Conservation (phyloP, 2,329 filamentous ascomycete genomes). For the Ophiocordyceps unilateralis region DNA sequence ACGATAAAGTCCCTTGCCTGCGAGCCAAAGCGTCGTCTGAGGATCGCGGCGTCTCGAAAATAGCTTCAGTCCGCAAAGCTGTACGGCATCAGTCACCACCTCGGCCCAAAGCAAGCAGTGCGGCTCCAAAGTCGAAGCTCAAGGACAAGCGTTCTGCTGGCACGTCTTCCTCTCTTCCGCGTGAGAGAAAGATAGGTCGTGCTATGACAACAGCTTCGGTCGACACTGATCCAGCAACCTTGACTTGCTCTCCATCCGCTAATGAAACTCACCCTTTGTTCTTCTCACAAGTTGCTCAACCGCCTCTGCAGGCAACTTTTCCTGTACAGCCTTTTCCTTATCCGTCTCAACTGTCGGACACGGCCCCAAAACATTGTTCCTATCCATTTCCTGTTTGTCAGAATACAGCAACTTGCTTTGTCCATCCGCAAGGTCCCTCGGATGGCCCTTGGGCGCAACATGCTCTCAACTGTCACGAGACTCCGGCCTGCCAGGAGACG, state of each 20-base stretch:
- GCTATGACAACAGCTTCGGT: not conserved
- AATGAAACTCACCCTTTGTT: not conserved
- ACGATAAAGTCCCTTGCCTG: no score
- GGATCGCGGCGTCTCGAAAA: no score
- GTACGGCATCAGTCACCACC: no score
- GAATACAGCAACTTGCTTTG: not conserved
- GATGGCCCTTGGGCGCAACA: not conserved
- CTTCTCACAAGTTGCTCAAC: not conserved
- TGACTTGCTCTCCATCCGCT: not conserved
- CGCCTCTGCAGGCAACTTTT: not conserved
- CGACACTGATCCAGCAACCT: not conserved
- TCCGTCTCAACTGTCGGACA: not conserved
- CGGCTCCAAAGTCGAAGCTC: no score
- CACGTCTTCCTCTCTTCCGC: no score
- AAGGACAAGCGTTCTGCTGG: no score
- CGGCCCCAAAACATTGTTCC: not conserved
- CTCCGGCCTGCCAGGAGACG: no score
- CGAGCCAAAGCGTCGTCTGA: no score
- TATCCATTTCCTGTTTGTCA: not conserved
- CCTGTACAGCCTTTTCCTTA: not conserved
- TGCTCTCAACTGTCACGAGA: not conserved
- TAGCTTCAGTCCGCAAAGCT: no score
- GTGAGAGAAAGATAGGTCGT: no score
- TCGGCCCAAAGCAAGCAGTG: no score
- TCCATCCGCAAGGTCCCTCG: not conserved